Evolutionary conservation across 192 early-diverging fungal genomes (phyloP).

Genomic region (Rhizophagus clarus): DNA sequence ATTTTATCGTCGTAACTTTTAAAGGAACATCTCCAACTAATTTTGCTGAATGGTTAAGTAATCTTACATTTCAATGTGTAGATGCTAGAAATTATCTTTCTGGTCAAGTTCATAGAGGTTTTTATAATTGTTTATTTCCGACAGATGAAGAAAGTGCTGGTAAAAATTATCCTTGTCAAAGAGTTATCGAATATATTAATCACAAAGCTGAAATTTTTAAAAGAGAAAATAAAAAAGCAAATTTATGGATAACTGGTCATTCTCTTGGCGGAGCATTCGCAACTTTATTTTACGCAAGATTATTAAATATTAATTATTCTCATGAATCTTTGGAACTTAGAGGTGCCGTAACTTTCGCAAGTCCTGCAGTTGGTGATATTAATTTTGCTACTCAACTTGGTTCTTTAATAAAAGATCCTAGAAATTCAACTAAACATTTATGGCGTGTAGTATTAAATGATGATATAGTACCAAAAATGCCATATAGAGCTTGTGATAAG

Average conservation of each 20-base stretch:
- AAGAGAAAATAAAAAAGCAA: slow-evolving; percentile 12
- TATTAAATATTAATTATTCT: too few species aligned
- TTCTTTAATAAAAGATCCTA: slow-evolving; percentile 19
- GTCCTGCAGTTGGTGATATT: too few species aligned
- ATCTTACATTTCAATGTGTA: slow-evolving; percentile 38
- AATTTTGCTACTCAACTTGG: too few species aligned
- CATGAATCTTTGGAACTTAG: too few species aligned
- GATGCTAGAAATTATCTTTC: slow-evolving; percentile 41
- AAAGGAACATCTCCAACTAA: slow-evolving; percentile 46
- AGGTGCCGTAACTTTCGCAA: too few species aligned
- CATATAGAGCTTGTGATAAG: slow-evolving; percentile 31
- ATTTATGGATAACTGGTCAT: slow-evolving; percentile 47
- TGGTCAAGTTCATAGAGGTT: slow-evolving; percentile 42
- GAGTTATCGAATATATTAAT: background rate
- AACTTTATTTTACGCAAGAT: slow-evolving; percentile 37
- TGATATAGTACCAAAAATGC: slow-evolving; percentile 48
- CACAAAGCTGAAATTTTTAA: background rate
- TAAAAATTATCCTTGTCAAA: background rate
- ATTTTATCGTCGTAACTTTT: slow-evolving; percentile 40
- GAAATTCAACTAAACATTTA: slow-evolving; percentile 15
- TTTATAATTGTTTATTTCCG: slow-evolving; percentile 41
- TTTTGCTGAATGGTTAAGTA: slow-evolving; percentile 42
- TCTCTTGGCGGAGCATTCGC: slow-evolving; percentile 42
- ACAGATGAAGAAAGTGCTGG: too few species aligned
- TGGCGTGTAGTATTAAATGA: slow-evolving; percentile 50